These are phyloP conservation scores for Elaeis oleifera DNA, from an alignment of 202 grass and related monocot species.

Conservation along the genomic window DNA sequence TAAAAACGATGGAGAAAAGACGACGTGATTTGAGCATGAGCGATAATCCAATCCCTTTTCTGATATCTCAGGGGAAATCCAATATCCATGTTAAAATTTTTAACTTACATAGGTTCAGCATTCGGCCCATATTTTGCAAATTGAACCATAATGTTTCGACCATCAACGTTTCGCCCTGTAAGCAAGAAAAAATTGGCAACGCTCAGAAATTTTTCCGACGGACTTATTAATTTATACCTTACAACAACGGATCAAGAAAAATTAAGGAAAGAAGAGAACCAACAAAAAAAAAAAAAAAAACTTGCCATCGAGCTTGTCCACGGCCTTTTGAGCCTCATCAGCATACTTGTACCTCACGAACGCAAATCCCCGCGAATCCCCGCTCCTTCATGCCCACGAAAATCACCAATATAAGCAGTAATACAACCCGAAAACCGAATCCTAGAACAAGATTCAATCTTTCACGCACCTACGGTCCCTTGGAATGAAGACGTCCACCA, in stretches of 20 bases:
- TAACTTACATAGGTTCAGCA: constrained; percentile 85
- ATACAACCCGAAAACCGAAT: no score
- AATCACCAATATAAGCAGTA: no score
- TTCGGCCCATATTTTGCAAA: constrained; percentile 99
- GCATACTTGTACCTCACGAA: constrained; percentile 98
- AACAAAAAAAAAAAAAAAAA: neutral
- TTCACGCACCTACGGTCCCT: constrained; percentile 71
- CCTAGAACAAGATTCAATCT: no score
- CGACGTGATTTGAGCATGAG: no score
- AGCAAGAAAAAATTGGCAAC: neutral
- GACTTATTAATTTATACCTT: no score
- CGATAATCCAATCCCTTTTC: no score
- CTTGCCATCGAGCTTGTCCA: constrained; percentile 77
- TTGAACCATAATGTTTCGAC: constrained; percentile 98
- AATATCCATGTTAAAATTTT: no score
- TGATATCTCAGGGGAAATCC: no score
- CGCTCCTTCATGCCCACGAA: constrained; percentile 39
- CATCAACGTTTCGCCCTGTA: constrained; percentile 78
- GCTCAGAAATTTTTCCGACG: neutral
- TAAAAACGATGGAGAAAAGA: no score
- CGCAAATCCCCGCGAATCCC: constrained; percentile 81
- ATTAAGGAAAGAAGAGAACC: neutral
- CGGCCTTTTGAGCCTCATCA: constrained; percentile 89
- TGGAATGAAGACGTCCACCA: constrained; percentile 94
- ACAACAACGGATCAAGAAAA: neutral